Evolutionary conservation across 306 rosid species (phyloP).

Genomic region (cucumber (Cucumis sativus)): DNA sequence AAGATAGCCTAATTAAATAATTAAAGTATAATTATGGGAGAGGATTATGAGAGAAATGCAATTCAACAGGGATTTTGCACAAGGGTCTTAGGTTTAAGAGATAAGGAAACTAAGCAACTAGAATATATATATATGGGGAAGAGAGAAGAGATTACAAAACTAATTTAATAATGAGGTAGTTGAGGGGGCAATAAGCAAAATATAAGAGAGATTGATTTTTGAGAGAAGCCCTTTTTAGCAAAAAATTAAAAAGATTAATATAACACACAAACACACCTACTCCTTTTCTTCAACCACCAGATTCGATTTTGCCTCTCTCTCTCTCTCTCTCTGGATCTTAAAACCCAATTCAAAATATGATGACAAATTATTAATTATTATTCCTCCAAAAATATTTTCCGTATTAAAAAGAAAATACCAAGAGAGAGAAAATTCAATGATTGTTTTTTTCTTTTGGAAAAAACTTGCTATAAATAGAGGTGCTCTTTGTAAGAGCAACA

Average conservation of each 20-base stretch:
- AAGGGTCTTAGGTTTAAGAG: background rate
- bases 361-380: conserved; percentile 17
- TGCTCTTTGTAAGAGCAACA: conserved; percentile 21
- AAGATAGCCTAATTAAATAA: background rate
- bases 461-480: conserved; percentile 24
- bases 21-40: background rate
- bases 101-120: background rate
- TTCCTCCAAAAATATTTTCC: conserved; percentile 28
- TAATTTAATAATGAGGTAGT: background rate
- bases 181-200: background rate
- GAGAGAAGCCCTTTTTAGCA: background rate
- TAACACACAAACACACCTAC: background rate
- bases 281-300: conserved; percentile 32
- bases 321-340: conserved; percentile 18
- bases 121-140: background rate
- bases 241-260: conserved; percentile 7
- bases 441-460: background rate
- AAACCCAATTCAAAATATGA: conserved; percentile 12
- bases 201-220: background rate
- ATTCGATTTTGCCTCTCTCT: conserved; percentile 15
- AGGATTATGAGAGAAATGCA: background rate
- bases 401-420: background rate
- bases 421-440: conserved; percentile 28
- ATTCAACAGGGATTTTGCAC: background rate
- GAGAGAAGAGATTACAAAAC: background rate